phyloP scores from a whole-genome alignment of 2,329 filamentous ascomycete genomes.

The Cladosporium sp. region DNA sequence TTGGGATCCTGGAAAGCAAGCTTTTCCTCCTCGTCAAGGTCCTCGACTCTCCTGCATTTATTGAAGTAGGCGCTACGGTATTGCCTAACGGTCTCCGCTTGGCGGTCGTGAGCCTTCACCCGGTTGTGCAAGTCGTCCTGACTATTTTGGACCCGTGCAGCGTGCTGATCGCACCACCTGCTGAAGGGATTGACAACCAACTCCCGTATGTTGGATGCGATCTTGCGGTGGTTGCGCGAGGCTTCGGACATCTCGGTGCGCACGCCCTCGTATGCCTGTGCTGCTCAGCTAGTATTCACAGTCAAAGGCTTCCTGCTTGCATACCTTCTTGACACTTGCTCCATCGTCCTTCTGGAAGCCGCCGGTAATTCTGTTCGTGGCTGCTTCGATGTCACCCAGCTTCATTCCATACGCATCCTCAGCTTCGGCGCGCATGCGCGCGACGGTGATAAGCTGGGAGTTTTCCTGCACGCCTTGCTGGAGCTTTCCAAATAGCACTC shows the following conservation, averaged over 20 bases:
- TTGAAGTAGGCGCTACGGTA: slow-evolving; percentile 96
- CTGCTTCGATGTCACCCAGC: slow-evolving; percentile 72
- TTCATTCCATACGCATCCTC: slow-evolving; percentile 82
- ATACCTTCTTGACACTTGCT: slow-evolving; percentile 88
- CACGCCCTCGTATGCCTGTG: slow-evolving; percentile 86
- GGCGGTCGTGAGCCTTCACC: slow-evolving; percentile 88
- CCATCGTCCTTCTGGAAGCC: slow-evolving; percentile 91
- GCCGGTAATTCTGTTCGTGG: slow-evolving; percentile 72
- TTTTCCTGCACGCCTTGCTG: slow-evolving; percentile 95
- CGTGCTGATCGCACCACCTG: slow-evolving; percentile 94
- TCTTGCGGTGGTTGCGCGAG: slow-evolving; percentile 84
- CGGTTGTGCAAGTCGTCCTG: slow-evolving; percentile 88
- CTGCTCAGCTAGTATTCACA: slow-evolving; percentile 11
- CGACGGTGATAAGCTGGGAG: slow-evolving; percentile 84
- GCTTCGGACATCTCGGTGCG: slow-evolving; percentile 89
- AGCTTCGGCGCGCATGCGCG: slow-evolving; percentile 89
- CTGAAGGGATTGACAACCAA: slow-evolving; percentile 91
- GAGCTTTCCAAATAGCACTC: slow-evolving; percentile 91
- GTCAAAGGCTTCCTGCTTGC: slow-evolving; percentile 16
- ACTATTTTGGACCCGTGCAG: slow-evolving; percentile 81
- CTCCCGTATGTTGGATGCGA: slow-evolving; percentile 92
- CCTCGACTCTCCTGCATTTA: slow-evolving; percentile 92
- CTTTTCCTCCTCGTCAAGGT: slow-evolving; percentile 97
- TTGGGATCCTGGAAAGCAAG: slow-evolving; percentile 87
- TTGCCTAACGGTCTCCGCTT: slow-evolving; percentile 85